Conservation (phyloP, 176 grass and related monocot species). For the Aegilops umbellulata region DNA sequence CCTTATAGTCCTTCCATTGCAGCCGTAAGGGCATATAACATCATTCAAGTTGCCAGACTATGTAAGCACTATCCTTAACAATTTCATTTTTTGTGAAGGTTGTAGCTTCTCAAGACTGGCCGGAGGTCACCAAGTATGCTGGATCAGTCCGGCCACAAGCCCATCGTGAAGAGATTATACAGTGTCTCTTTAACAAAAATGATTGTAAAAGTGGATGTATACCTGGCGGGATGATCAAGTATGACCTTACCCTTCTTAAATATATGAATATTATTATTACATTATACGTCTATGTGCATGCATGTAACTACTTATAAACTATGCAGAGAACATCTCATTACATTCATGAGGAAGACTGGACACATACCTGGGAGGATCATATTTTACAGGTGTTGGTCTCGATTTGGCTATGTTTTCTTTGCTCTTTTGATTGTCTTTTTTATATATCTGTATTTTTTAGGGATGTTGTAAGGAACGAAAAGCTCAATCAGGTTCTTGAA, state of each 20-base stretch:
- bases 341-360: constrained; percentile 49
- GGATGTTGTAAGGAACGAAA: constrained; percentile 64
- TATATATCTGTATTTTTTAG: constrained; percentile 7
- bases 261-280: background rate
- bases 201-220: constrained; percentile 34
- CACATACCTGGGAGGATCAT: constrained; percentile 63
- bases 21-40: constrained; percentile 39
- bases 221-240: constrained; percentile 58
- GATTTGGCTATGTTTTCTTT: background rate
- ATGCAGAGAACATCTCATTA: constrained; percentile 58
- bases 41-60: background rate
- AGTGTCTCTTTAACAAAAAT: constrained; percentile 54
- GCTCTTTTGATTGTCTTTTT: background rate
- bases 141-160: constrained; percentile 50
- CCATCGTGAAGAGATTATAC: constrained; percentile 50
- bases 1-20: constrained; percentile 59
- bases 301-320: background rate
- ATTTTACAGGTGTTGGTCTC: constrained; percentile 54
- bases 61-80: background rate
- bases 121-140: constrained; percentile 58
- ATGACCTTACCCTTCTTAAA: background rate
- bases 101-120: constrained; percentile 74
- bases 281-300: background rate
- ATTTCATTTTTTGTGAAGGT: constrained; percentile 34
- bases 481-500: constrained; percentile 61